Conservation (phyloP, 495 filamentous ascomycete species). For the Penicillium verhagenii region DNA sequence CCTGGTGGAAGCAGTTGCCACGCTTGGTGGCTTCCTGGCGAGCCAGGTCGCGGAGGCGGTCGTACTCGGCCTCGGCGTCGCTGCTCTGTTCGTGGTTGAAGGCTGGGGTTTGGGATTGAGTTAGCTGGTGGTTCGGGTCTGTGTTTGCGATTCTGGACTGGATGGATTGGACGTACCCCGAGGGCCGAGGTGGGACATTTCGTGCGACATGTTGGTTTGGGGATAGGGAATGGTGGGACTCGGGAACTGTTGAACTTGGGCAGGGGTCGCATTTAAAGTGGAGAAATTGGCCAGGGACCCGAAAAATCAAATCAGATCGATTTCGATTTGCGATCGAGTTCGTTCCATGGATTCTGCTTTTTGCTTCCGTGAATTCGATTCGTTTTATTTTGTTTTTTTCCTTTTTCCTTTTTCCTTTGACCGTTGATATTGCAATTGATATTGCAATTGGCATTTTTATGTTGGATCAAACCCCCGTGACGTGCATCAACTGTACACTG, state of each 20-base stretch:
- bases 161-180: constrained; percentile 28
- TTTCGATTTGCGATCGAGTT: neutral
- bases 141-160: neutral
- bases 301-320: constrained; percentile 8
- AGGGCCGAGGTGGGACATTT: constrained; percentile 63
- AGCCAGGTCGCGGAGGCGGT: constrained; percentile 82
- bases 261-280: constrained; percentile 8
- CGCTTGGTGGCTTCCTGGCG: constrained; percentile 74
- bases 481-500: too few relatives aligned
- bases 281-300: neutral
- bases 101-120: constrained; percentile 47
- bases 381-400: too few relatives aligned
- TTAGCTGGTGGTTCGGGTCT: neutral
- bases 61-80: constrained; percentile 82
- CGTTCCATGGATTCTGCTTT: neutral
- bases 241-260: neutral
- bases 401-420: too few relatives aligned
- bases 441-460: too few relatives aligned
- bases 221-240: neutral
- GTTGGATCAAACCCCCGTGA: too few relatives aligned
- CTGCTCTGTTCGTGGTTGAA: constrained; percentile 72
- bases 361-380: neutral
- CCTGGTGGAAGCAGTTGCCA: constrained; percentile 69
- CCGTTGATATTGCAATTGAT: too few relatives aligned
- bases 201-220: constrained; percentile 52